phyloP scores from a whole-genome alignment of 192 early-diverging fungal genomes.

The Coemansia sp. region DNA sequence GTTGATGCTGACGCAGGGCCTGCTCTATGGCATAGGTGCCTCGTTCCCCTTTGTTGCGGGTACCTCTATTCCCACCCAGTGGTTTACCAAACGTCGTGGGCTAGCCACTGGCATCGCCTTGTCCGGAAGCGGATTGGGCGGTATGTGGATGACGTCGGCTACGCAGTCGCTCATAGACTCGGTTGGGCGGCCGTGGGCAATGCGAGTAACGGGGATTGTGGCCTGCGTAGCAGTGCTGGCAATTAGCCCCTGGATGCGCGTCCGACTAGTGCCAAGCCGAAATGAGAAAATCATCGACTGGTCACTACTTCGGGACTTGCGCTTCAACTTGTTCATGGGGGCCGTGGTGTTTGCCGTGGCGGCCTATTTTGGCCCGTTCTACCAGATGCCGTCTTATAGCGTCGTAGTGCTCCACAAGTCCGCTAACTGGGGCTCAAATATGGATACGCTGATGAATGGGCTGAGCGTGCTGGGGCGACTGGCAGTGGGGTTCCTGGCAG shows the following conservation, averaged over 20 bases:
- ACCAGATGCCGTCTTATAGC: constrained; percentile 49
- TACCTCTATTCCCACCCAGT: constrained; percentile 49
- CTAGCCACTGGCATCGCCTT: constrained; percentile 57
- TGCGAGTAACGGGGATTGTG: constrained; percentile 55
- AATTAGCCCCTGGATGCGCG: constrained; percentile 51
- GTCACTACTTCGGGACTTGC: constrained; percentile 32
- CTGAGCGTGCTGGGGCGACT: constrained; percentile 46
- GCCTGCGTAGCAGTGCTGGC: constrained; percentile 39
- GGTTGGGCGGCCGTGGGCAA: constrained; percentile 55
- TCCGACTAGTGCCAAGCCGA: constrained; percentile 35
- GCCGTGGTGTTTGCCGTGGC: constrained; percentile 41
- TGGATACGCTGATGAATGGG: constrained; percentile 54
- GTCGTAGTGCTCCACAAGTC: constrained; percentile 50
- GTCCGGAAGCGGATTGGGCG: constrained; percentile 54
- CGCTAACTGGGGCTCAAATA: constrained; percentile 44
- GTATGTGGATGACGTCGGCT: constrained; percentile 56
- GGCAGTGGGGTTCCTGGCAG: constrained; percentile 37
- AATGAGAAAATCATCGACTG: constrained; percentile 47
- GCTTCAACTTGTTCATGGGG: constrained; percentile 39
- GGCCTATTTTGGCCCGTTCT: constrained; percentile 54
- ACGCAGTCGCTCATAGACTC: constrained; percentile 44
- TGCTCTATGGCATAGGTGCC: constrained; percentile 53
- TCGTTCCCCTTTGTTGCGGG: constrained; percentile 54
- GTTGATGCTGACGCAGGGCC: constrained; percentile 53
- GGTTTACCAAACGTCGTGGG: constrained; percentile 52